Evolutionary conservation across 352 stramenopile genomes (phyloP), one percentile per base, ranked within the genome.

Genomic region (Globisporangium viniferum): DNA sequence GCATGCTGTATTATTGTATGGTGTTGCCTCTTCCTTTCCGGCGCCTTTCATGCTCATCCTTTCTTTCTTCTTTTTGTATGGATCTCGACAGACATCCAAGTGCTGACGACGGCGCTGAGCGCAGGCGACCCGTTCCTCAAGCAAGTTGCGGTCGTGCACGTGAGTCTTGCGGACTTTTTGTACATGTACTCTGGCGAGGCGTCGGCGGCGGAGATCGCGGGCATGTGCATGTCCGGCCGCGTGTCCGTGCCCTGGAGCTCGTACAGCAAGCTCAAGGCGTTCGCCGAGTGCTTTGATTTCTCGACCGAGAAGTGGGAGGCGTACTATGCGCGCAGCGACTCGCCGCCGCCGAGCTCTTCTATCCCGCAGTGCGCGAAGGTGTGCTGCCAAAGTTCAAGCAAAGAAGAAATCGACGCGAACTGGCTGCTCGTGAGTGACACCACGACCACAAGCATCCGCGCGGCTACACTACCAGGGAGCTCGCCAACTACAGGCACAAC

Each of bases 121-220:
- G 71, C 71, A 6, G 72, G 78, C 44, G 81, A 91, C 65, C 75
- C 82, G 48, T 91, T 90, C 49, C 59, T 83, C 29, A 73, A 74
- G 1, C 80, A 91, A n/a, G 80, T 84, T n/a, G 84, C 82, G 12
- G 77, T 89, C 4, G 84, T 95, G 49, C 73, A 86, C 67, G 80
- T 95, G 56, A 92, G 81, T 65, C 73, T 95, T 1, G 80, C 81
- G 2, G 87, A 95, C 60, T 95, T 95, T 59, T 71, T 95, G 54
- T 93, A 88, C 78, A 95, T 95, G 87, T 95, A 95, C 75, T 92
- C 85, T 41, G 87, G 87, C 53, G 82, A 93, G 33, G 82, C 86
- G 4, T 90, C 82, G 0, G 82, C 87, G 0, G 77, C 79, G 22
- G 87, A 95, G 70, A 95, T 95, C 51, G 87, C 87, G 0, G 78